Base-by-base conservation (phyloP, 495 filamentous ascomycete genomes). In the Cercophora samala region DNA sequence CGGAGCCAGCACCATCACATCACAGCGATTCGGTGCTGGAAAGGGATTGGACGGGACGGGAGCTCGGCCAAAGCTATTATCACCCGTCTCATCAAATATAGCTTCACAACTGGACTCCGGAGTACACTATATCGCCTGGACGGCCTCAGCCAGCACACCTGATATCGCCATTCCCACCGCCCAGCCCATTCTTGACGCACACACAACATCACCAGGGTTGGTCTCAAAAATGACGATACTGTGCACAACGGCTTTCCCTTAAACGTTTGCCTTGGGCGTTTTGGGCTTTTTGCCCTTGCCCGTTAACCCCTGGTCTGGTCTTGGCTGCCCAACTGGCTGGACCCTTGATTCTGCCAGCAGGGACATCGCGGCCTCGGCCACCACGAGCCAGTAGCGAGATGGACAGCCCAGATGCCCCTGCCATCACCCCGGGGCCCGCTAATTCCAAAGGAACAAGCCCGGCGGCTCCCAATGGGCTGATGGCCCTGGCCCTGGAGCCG, bases 341-440 rank as follows among this genome's bases (percentile, higher is more conserved):
- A 64, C 66, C 66, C 61, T 58, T 17, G 29, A 59, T 29, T 56
- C 21, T 26, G 56, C 1, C 55, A 62, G 19, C 62, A 64, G 55
- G 66, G 62, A 37, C 21, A 23, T 65, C 63, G 63, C 63, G 24
- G 55, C 25, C 25, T 62, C 60, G 29, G 60, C 32, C 25, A 29
- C 26, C 17, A 52, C 37, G 26, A 63, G 26, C 67, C 67, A 69
- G 67, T 65, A 64, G 67, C 63, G 67, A 69, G 63, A 69, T 69
- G 67, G 67, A 25, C 51, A 51, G 67, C 63, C 37, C 46, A 26
- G 58, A 58, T 24, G 19, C 17, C 56, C 66, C 62, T 61, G 62
- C 37, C 62, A 64, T 15, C 29, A 21, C 32, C 53, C 63, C 54
- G 37, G 67, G 58, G 46, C 62, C 22, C 66, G 56, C 66, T 62